Conservation (phyloP, 2,329 filamentous ascomycete genomes). For the Emergomyces africanus region DNA sequence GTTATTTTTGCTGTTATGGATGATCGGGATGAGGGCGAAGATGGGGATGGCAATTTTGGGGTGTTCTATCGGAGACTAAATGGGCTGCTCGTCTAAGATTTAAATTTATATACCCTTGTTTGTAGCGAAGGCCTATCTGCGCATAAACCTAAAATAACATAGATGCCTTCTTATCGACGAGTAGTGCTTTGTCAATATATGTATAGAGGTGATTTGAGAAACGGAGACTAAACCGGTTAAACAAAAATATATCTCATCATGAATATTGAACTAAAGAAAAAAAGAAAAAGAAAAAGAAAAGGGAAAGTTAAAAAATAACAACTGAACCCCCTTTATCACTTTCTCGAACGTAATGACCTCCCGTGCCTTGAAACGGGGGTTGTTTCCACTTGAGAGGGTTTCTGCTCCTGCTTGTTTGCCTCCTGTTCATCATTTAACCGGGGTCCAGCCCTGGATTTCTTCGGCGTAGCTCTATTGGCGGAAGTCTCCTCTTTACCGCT, state of each 20-base stretch:
- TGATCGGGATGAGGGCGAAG: conserved; percentile 14
- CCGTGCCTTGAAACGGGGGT: not conserved
- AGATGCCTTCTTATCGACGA: not conserved
- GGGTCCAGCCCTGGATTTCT: conserved; percentile 3
- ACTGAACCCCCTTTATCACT: not conserved
- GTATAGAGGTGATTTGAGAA: not conserved
- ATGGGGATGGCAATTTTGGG: conserved; percentile 20
- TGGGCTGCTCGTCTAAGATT: conserved; percentile 17
- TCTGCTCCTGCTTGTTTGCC: not conserved
- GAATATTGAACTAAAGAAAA: not conserved
- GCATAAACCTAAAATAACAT: not conserved
- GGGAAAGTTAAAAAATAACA: too few species aligned
- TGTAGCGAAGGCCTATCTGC: not conserved
- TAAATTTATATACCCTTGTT: not conserved
- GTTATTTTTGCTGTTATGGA: conserved; percentile 52
- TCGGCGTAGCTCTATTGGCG: conserved; percentile 8
- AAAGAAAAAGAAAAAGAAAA: too few species aligned
- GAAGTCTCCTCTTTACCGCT: conserved; percentile 6
- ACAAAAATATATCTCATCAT: not conserved
- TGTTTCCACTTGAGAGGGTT: not conserved
- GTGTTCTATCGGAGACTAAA: conserved; percentile 20
- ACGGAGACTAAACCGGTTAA: not conserved
- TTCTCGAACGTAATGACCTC: not conserved
- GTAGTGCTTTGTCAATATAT: not conserved
- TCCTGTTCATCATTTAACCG: not conserved